Evolutionary conservation across 164 flowering plant genomes (phyloP).

Genomic region (Magnolia kwangsiensis): DNA sequence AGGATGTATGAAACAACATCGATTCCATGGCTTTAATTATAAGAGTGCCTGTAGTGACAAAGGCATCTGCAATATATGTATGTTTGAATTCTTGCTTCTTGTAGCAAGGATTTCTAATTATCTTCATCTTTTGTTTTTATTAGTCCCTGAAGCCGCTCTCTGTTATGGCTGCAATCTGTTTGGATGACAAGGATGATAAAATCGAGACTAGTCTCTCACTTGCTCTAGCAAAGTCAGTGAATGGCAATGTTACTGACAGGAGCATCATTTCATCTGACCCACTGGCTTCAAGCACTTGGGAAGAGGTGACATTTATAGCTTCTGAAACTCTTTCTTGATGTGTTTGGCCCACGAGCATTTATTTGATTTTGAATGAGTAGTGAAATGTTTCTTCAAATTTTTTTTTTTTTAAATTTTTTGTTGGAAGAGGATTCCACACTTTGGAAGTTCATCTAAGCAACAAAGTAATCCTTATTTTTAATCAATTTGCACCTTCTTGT

Average conservation of each 20-base stretch:
- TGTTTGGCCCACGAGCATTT: no score
- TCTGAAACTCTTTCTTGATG: no score
- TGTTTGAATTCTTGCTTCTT: neutral
- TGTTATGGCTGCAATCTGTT: constrained; percentile 80
- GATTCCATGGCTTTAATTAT: neutral
- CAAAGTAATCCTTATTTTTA: no score
- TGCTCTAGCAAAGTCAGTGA: constrained; percentile 59
- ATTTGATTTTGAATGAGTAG: no score
- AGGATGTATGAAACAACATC: neutral
- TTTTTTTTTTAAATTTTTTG: no score
- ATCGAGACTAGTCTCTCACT: constrained; percentile 61
- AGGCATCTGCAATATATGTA: neutral
- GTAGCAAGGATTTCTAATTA: neutral
- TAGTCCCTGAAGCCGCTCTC: constrained; percentile 96
- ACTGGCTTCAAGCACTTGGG: constrained; percentile 97
- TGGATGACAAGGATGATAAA: constrained; percentile 64
- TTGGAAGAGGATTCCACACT: no score
- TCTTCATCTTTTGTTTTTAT: constrained; percentile 31
- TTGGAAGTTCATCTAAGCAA: no score
- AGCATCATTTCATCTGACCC: constrained; percentile 64
- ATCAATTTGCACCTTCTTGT: no score
- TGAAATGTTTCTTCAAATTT: no score
- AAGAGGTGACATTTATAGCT: constrained; percentile 47
- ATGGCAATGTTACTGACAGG: constrained; percentile 29
- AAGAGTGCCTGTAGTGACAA: neutral